A percentile compares a stretch with the other conserved stretches of the same genome.
Evolutionary conservation across 345 rosid species (phyloP).

Genomic region (Acer saccharum): DNA sequence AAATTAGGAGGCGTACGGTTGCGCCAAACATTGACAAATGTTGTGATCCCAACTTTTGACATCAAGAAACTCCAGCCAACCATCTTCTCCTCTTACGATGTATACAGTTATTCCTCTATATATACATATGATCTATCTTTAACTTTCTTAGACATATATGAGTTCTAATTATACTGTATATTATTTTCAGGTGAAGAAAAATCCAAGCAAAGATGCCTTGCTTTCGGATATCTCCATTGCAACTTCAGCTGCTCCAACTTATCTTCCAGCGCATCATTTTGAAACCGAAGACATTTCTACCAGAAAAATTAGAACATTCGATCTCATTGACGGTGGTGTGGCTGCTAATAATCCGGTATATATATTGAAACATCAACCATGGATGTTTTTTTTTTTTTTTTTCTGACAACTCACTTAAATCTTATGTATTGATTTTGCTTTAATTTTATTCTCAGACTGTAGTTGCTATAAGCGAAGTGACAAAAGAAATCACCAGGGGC

Average conservation of each 20-base stretch:
- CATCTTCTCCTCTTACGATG: conserved; percentile 65
- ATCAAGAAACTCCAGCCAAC: conserved; percentile 66
- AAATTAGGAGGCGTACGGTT: conserved; percentile 49
- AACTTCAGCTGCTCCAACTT: conserved; percentile 77
- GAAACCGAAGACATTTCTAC: conserved; percentile 30
- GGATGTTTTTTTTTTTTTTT: too few relatives aligned
- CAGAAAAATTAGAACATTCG: conserved; percentile 42
- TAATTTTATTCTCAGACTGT: conserved; percentile 30
- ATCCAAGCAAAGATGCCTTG: conserved; percentile 43
- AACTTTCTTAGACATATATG: too few relatives aligned
- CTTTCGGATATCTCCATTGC: conserved; percentile 61
- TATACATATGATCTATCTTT: too few relatives aligned
- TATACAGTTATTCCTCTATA: conserved; percentile 3
- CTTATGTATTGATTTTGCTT: neutral
- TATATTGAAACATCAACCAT: neutral
- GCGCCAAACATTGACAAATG: conserved; percentile 63
- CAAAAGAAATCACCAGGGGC: conserved; percentile 27
- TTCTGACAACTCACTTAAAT: neutral
- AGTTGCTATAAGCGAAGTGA: conserved; percentile 45
- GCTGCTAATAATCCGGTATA: conserved; percentile 62
- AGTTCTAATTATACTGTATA: neutral
- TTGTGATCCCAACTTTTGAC: conserved; percentile 81
- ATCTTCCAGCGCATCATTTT: conserved; percentile 53
- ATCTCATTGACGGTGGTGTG: conserved; percentile 79
- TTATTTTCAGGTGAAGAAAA: conserved; percentile 31